These are phyloP conservation scores for Colletotrichum spaethianum DNA, from an alignment of 2,329 filamentous ascomycete genomes.

Conservation along the genomic window DNA sequence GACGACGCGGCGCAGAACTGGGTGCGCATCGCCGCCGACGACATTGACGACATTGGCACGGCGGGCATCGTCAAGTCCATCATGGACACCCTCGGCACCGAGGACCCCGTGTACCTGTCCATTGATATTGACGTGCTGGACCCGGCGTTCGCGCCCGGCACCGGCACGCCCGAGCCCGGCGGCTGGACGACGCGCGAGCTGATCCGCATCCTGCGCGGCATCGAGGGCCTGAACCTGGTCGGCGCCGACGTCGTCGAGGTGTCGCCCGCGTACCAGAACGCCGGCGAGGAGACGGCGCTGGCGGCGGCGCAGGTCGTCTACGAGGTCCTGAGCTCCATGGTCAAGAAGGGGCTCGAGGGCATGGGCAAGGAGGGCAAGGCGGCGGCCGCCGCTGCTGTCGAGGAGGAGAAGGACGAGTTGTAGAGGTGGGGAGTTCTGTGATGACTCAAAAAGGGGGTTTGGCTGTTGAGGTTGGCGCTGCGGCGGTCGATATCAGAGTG, in stretches of 20 bases:
- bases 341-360: slow-evolving; percentile 64
- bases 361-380: slow-evolving; percentile 53
- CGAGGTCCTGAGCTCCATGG: slow-evolving; percentile 86
- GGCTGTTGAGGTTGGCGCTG: background rate
- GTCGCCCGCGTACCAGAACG: slow-evolving; percentile 85
- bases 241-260: slow-evolving; percentile 94
- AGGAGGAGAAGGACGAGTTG: slow-evolving; percentile 54
- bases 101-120: slow-evolving; percentile 84
- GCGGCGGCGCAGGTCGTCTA: slow-evolving; percentile 88
- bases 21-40: slow-evolving; percentile 84
- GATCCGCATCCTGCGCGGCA: slow-evolving; percentile 84
- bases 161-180: slow-evolving; percentile 90
- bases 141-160: slow-evolving; percentile 71
- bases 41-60: slow-evolving; percentile 87
- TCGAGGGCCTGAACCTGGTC: slow-evolving; percentile 87
- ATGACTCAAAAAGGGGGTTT: background rate
- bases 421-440: slow-evolving; percentile 34
- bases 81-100: slow-evolving; percentile 78
- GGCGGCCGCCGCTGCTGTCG: slow-evolving; percentile 34
- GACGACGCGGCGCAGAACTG: slow-evolving; percentile 84
- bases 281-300: slow-evolving; percentile 84
- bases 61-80: slow-evolving; percentile 80
- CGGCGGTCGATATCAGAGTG: background rate
- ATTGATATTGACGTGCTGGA: slow-evolving; percentile 59
- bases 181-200: slow-evolving; percentile 93